Conservation (phyloP, 2,329 filamentous ascomycete species). For the Phialocephala sp. region DNA sequence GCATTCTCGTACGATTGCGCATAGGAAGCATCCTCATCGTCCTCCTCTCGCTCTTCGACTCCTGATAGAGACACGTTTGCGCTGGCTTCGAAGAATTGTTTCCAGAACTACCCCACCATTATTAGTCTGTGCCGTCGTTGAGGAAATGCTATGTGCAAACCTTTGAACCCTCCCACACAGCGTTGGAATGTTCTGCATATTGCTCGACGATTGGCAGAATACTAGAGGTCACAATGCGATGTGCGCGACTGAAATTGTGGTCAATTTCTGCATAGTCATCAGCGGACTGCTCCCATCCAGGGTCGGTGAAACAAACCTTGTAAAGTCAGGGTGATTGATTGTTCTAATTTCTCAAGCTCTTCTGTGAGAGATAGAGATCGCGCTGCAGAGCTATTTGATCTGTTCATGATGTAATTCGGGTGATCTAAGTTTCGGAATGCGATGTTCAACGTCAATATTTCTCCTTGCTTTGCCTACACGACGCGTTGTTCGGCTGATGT, state of each 20-base stretch:
- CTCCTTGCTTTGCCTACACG: neutral
- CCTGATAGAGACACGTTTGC: slow-evolving; percentile 96
- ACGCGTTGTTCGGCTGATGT: slow-evolving; percentile 6
- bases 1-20: slow-evolving; percentile 41
- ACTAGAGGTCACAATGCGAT: slow-evolving; percentile 92
- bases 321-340: slow-evolving; percentile 93
- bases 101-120: slow-evolving; percentile 79
- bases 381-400: slow-evolving; percentile 46
- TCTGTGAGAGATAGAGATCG: slow-evolving; percentile 81
- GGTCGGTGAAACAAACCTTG: slow-evolving; percentile 65
- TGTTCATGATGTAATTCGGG: slow-evolving; percentile 36
- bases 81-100: slow-evolving; percentile 98
- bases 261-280: slow-evolving; percentile 77
- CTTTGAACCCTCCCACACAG: slow-evolving; percentile 97
- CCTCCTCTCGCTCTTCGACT: slow-evolving; percentile 80
- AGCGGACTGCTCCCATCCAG: slow-evolving; percentile 2
- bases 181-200: slow-evolving; percentile 90
- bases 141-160: slow-evolving; percentile 50
- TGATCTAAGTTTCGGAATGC: neutral
- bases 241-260: slow-evolving; percentile 95
- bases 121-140: slow-evolving; percentile 13
- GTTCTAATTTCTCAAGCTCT: slow-evolving; percentile 93
- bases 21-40: slow-evolving; percentile 55
- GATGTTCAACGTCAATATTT: slow-evolving; percentile 3
- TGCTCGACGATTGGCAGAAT: slow-evolving; percentile 94